phyloP scores from a whole-genome alignment of 1,139 yeast species.

The Hemisphaericaspora lyxosophila region DNA sequence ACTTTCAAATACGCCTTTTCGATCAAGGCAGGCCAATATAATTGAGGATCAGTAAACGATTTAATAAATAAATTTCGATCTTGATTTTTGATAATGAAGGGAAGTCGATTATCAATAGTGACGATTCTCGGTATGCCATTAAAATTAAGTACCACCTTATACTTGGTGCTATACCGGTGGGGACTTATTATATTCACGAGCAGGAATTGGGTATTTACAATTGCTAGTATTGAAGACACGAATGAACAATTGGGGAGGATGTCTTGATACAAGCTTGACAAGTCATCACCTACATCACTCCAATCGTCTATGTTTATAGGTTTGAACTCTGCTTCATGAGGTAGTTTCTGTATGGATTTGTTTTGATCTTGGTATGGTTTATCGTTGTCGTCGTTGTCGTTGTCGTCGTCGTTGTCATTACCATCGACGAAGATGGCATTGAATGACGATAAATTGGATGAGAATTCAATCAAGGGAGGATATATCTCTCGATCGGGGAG shows the following conservation, averaged over 20 bases:
- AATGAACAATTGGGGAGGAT: conserved; percentile 72
- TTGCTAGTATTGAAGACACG: conserved; percentile 61
- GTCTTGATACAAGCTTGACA: conserved; percentile 49
- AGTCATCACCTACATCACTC: conserved; percentile 17
- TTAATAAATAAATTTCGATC: conserved; percentile 30
- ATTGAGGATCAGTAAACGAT: conserved; percentile 38
- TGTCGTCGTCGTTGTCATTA: not conserved
- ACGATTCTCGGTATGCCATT: conserved; percentile 63
- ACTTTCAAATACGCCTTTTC: conserved; percentile 76
- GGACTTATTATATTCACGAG: conserved; percentile 25
- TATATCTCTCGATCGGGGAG: conserved; percentile 22
- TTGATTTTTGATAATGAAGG: conserved; percentile 18
- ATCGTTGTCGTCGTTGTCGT: not conserved
- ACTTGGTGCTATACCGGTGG: conserved; percentile 28
- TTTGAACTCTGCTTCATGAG: conserved; percentile 18
- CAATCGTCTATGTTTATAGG: conserved; percentile 18
- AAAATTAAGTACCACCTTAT: conserved; percentile 38
- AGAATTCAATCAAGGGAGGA: conserved; percentile 36
- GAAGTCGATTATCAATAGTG: conserved; percentile 48
- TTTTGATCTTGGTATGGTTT: conserved; percentile 2
- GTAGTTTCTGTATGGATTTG: conserved; percentile 16
- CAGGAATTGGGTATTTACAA: conserved; percentile 19
- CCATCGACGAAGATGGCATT: conserved; percentile 12
- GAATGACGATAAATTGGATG: conserved; percentile 16
- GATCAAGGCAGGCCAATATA: conserved; percentile 69